Percentiles rank a stretch among this genome's conserved stretches.
These are phyloP conservation scores for Komagataella ulmi DNA, from an alignment of 805 yeast genomes.

Conservation along the genomic window DNA sequence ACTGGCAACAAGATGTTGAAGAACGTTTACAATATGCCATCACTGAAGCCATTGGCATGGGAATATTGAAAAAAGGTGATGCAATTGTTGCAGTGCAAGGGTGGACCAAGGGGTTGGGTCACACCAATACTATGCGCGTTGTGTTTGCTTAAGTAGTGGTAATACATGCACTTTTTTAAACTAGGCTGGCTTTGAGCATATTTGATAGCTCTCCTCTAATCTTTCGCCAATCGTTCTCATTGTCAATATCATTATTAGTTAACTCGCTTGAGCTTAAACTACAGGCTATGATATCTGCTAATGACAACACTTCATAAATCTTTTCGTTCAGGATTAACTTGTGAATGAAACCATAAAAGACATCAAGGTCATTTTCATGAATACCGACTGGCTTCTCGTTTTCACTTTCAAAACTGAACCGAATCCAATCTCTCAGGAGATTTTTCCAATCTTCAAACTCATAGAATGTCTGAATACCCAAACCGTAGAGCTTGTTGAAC, in stretches of 20 bases:
- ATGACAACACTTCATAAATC: not conserved
- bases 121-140: slow-evolving; percentile 96
- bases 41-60: slow-evolving; percentile 75
- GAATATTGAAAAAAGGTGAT: slow-evolving; percentile 80
- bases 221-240: not conserved
- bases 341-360: not conserved
- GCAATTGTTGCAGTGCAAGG: slow-evolving; percentile 93
- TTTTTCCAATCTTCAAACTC: not conserved
- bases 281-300: not conserved
- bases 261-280: not conserved
- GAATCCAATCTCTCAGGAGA: not conserved
- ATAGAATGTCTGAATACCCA: not conserved
- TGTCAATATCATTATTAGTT: not conserved
- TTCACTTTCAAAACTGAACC: not conserved
- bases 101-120: slow-evolving; percentile 97
- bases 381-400: not conserved
- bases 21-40: slow-evolving; percentile 88
- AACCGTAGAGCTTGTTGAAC: not conserved
- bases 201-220: not conserved
- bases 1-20: slow-evolving; percentile 97
- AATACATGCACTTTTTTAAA: not conserved
- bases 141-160: slow-evolving; percentile 47
- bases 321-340: not conserved
- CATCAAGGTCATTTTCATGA: not conserved
- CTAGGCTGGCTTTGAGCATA: not conserved